Evolutionary conservation across 1,139 yeast genomes (phyloP), one percentile per base, ranked within the genome.

Genomic region (Suhomyces yuchorum): DNA sequence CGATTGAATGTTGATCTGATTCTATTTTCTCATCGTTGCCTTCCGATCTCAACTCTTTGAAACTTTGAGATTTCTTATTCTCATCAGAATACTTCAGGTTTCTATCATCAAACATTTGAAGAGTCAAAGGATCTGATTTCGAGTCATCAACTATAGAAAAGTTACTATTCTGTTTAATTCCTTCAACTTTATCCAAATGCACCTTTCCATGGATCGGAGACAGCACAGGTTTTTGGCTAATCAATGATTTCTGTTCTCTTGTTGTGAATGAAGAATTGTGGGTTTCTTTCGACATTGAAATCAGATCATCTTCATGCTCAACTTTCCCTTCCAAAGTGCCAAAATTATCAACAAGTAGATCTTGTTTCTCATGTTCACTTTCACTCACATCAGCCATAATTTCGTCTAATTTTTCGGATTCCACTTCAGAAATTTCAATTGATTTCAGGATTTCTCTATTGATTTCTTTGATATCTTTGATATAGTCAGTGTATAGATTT

Each of bases 391-490:
- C 15, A 34, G 14, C 18, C 12, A 34, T 33, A 2, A 15, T 11
- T 8, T 19, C 23, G 4, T 37, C 40, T 8, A 28, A 11, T 15
- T 36, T 26, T 17, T 24, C 41, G 12, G 28, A 19, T 40, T 44
- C 43, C 17, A 40, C 32, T 14, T 41, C 44, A 12, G 43, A 42
- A 17, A 42, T 37, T 7, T 43, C 52, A 54, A 55, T 53, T 7
- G 58, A 53, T 35, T 50, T 53, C 55, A 51, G 56, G 2, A 60
- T 46, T 23, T 56, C 60, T 7, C 50, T 53, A 37, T 57, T 55
- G 14, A 60, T 56, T 12, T 51, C 51, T 34, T 55, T 50, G 41
- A 60, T 59, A 43, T 60, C 65, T 19, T 53, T 49, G 26, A 62
- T 55, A 35, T 59, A 60, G 18, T 56, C 57, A 0, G 61, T 49